Base-by-base conservation (phyloP, 2,329 filamentous ascomycete genomes). In the Paraphaeosphaeria minitans region DNA sequence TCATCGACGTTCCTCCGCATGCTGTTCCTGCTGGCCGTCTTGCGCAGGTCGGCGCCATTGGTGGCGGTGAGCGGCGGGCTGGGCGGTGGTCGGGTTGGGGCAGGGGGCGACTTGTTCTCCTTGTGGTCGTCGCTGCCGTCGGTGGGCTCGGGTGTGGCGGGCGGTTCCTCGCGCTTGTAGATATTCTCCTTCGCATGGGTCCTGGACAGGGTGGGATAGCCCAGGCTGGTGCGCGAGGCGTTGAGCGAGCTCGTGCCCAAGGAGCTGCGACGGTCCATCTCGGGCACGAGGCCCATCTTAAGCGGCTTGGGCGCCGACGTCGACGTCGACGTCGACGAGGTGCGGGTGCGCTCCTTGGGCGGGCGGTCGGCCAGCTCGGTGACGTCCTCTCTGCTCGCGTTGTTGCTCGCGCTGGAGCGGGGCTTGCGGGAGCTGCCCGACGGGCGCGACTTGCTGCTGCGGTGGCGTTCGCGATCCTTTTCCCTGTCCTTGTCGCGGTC, bases 111-210 rank as follows among this genome's bases (percentile, higher is more conserved):
- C 6, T 63, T 62, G 10, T 53, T 60, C 29, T 66, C 63, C 55
- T 65, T 75, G n/a, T 72, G 72, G 51, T 68, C 58, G 24, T 72
- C 70, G 39, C 75, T 75, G 35, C 76, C 59, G 47, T 81, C 80
- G 53, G 80, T 80, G 12, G 77, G 66, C 42, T 81, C 78, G 13
- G 80, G 79, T 67, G 68, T 77, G 69, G 61, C 68, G 7, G 37
- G 37, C 37, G 37, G 48, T 16, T 78, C 75, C 37, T 80, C 79
- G 53, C 75, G 81, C 71, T 86, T 88, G 64, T 86, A 83, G 55
- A 97, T 86, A 46, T 87, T 86, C 79, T 97, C 94, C 77, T 93
- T 95, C 82, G 92, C 96, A 76, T 96, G 92, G 13, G 90, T 90
- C 78, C 96, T 97, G 78, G 91, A 95, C 77, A 96, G 92, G 12